Evolutionary conservation across 2,329 filamentous ascomycete species (phyloP).

Genomic region (Berkeleyomyces basicola): DNA sequence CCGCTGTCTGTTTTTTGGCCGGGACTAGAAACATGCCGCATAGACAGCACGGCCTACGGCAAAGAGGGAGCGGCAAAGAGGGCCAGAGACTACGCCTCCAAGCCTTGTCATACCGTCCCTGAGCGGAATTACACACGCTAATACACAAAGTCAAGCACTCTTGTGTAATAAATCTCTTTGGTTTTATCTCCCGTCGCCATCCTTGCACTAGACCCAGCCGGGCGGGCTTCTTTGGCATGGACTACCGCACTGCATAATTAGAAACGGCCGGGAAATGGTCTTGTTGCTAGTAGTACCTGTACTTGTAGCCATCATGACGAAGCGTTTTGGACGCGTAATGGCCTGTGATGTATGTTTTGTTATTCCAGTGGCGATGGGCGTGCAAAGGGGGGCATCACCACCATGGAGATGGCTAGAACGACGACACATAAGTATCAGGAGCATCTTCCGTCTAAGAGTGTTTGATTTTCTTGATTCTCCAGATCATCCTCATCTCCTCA

Average conservation of each 20-base stretch:
- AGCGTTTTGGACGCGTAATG: constrained; percentile 3
- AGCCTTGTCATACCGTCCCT: background rate
- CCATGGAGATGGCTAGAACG: background rate
- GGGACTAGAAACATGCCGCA: too few relatives aligned
- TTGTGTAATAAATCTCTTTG: too few relatives aligned
- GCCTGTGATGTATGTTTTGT: background rate
- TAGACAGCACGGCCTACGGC: too few relatives aligned
- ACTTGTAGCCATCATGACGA: background rate
- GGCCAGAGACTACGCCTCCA: background rate
- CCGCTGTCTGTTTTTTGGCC: background rate
- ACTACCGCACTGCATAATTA: background rate
- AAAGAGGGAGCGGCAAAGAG: too few relatives aligned
- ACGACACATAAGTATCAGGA: constrained; percentile 10
- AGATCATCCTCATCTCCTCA: background rate
- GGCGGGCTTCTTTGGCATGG: background rate
- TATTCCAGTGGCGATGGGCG: background rate
- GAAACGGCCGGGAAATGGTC: background rate
- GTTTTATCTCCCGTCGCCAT: background rate
- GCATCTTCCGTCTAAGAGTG: background rate
- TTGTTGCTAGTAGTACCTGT: background rate
- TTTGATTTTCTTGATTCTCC: background rate
- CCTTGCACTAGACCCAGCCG: background rate
- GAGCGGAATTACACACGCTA: background rate
- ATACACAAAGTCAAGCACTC: background rate
- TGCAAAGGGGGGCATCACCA: background rate